Percentiles rank a stretch among this genome's conserved stretches.
These are phyloP conservation scores for Nemania sp. DNA, from an alignment of 2,329 filamentous ascomycete genomes.

Conservation along the genomic window DNA sequence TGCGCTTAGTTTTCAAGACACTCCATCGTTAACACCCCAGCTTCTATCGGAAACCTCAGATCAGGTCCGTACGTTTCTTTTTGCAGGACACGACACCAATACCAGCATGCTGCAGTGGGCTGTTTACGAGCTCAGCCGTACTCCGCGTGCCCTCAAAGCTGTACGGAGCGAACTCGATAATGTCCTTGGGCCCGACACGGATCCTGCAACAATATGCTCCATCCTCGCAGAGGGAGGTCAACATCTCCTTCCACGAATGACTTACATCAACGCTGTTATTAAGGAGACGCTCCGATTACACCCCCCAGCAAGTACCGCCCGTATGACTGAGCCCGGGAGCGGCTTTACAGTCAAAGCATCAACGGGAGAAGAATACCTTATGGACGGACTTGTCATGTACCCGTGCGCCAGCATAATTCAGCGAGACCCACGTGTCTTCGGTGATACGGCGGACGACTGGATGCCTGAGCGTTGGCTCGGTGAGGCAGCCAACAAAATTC, in stretches of 20 bases:
- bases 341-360: conserved; percentile 35
- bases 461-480: conserved; percentile 48
- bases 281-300: conserved; percentile 38
- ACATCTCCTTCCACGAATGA: conserved; percentile 19
- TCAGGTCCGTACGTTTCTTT: conserved; percentile 40
- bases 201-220: background rate
- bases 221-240: conserved; percentile 1
- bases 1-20: conserved; percentile 35
- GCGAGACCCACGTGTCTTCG: conserved; percentile 41
- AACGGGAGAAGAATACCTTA: conserved; percentile 20
- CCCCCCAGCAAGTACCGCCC: conserved; percentile 37
- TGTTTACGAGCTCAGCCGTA: conserved; percentile 39
- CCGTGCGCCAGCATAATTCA: conserved; percentile 39
- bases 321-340: conserved; percentile 27
- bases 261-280: conserved; percentile 37
- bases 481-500: conserved; percentile 22
- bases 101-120: conserved; percentile 35
- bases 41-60: conserved; percentile 37
- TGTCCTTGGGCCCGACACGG: conserved; percentile 18
- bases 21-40: conserved; percentile 26
- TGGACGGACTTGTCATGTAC: conserved; percentile 40
- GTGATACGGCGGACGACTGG: conserved; percentile 42
- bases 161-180: conserved; percentile 36
- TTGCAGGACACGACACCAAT: conserved; percentile 42
- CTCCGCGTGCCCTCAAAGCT: conserved; percentile 32